These are phyloP conservation scores for Boletus huronensis DNA, from an alignment of 768 basidiomycete genomes.

Conservation along the genomic window DNA sequence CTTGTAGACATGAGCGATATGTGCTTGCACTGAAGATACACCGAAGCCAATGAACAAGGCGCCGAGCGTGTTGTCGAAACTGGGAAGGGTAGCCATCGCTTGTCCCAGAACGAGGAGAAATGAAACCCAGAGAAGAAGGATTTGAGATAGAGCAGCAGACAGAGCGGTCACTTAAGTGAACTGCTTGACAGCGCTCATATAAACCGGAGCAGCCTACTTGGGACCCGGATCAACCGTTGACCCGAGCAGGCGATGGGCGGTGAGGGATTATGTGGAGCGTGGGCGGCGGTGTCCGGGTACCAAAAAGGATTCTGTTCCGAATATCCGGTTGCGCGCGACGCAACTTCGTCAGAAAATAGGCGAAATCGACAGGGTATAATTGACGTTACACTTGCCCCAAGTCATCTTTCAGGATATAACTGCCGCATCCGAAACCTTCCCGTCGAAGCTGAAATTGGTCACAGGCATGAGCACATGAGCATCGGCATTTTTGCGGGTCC, in stretches of 20 bases:
- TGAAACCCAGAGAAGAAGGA: not conserved
- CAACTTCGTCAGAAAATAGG: constrained; percentile 4
- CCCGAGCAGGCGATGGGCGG: constrained; percentile 8
- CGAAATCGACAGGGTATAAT: not conserved
- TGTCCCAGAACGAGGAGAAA: not conserved
- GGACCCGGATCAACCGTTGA: not conserved
- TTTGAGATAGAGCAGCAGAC: not conserved
- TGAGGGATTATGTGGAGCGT: not conserved
- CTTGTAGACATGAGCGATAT: not conserved
- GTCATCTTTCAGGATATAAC: not conserved
- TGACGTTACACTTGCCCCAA: not conserved
- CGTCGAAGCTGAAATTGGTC: not conserved
- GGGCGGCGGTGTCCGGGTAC: not conserved
- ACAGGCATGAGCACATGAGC: not conserved
- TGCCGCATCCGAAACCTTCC: not conserved
- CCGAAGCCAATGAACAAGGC: constrained; percentile 59
- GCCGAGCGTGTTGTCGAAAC: constrained; percentile 51
- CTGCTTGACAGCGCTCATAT: constrained; percentile 6
- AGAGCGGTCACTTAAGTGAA: not conserved
- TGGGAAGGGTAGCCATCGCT: constrained; percentile 18
- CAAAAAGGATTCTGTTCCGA: not conserved
- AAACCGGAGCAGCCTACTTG: constrained; percentile 1
- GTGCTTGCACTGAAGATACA: constrained; percentile 38
- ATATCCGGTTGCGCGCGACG: not conserved
- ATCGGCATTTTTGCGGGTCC: not conserved